A percentile compares a stretch with the other conserved stretches of the same genome.
Evolutionary conservation across 495 filamentous ascomycete species (phyloP).

Genomic region (Neurospora africana): DNA sequence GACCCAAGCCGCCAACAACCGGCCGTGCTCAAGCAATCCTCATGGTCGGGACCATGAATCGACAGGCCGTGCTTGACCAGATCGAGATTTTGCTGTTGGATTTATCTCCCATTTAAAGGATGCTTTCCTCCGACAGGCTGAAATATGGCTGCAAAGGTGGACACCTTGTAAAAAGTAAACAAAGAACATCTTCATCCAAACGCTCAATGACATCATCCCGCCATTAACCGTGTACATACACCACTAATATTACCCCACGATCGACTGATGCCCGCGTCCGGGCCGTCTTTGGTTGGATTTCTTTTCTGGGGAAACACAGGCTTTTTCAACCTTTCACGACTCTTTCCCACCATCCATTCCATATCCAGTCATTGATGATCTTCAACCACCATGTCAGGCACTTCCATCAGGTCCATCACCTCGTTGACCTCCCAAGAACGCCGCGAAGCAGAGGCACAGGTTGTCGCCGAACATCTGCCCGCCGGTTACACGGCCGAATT

Average conservation of each 20-base stretch:
- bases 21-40: neutral
- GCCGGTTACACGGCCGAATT: constrained; percentile 37
- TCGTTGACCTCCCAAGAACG: constrained; percentile 4
- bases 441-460: constrained; percentile 18
- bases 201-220: neutral
- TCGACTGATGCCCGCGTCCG: neutral
- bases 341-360: neutral
- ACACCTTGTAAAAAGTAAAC: neutral
- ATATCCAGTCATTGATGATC: neutral
- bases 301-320: neutral
- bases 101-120: neutral
- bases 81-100: neutral
- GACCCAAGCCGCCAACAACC: neutral
- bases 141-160: neutral
- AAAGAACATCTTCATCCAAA: neutral
- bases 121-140: neutral
- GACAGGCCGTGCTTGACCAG: neutral
- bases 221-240: neutral
- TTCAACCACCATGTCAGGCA: neutral
- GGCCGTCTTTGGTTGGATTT: neutral
- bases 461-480: constrained; percentile 35
- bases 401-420: neutral
- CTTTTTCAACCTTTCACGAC: neutral
- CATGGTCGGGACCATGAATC: neutral
- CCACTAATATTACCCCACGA: neutral